phyloP scores from a whole-genome alignment of 495 filamentous ascomycete genomes.

The Talaromyces stipitatus region DNA sequence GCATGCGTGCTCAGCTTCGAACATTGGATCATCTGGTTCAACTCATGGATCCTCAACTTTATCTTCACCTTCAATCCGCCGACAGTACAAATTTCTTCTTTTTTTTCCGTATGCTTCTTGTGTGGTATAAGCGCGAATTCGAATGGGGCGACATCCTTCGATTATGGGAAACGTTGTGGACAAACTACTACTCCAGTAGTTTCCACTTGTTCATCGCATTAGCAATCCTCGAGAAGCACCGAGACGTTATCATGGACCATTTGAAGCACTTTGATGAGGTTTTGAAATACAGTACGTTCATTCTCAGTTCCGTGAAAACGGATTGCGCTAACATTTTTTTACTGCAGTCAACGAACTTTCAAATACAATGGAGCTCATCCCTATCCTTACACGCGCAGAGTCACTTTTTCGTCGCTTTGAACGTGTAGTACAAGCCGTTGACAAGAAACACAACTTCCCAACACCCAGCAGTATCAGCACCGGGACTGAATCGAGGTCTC shows the following conservation, averaged over 20 bases:
- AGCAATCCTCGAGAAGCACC: constrained; percentile 92
- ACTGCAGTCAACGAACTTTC: constrained; percentile 83
- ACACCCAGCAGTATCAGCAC: constrained; percentile 34
- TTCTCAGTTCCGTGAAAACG: neutral
- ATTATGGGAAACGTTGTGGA: constrained; percentile 93
- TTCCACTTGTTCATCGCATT: constrained; percentile 94
- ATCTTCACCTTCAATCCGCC: constrained; percentile 77
- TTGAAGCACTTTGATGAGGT: constrained; percentile 94
- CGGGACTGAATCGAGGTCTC: constrained; percentile 5
- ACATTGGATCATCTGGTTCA: constrained; percentile 90
- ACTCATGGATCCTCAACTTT: constrained; percentile 92
- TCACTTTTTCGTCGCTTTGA: constrained; percentile 82
- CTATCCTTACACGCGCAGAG: constrained; percentile 80
- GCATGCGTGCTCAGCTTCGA: constrained; percentile 86
- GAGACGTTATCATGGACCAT: constrained; percentile 90
- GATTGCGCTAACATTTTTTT: neutral
- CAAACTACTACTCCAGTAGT: constrained; percentile 76
- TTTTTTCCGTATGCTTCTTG: constrained; percentile 96
- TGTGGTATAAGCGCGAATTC: constrained; percentile 99
- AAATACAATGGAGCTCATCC: constrained; percentile 81
- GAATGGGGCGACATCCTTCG: constrained; percentile 77
- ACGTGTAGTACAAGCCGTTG: constrained; percentile 76
- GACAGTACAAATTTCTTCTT: constrained; percentile 99
- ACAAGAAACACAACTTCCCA: constrained; percentile 79
- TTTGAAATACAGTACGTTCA: constrained; percentile 76